A percentile compares a stretch with the other conserved stretches of the same genome.
phyloP scores from a whole-genome alignment of 176 grass and related monocot genomes.

The bread wheat (Triticum aestivum) region IWGSC_CS_RefSeq_v2.1 NC_057795.1:559717077-559717576 shows the following conservation, averaged over 20 bases:
- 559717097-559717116: conserved; percentile 58
- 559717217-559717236: conserved; percentile 3
- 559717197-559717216: neutral
- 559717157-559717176: conserved; percentile 15
- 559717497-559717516: too few species aligned
- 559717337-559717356: conserved; percentile 90
- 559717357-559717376: conserved; percentile 94
- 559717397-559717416: conserved; percentile 13
- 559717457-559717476: conserved; percentile 9
- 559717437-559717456: neutral
- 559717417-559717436: neutral
- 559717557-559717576: neutral
- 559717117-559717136: conserved; percentile 79
- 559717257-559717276: conserved; percentile 73
- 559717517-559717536: too few species aligned
- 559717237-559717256: conserved; percentile 54
- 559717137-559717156: conserved; percentile 62
- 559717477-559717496: neutral
- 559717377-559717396: conserved; percentile 70
- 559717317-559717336: conserved; percentile 72
- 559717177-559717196: conserved; percentile 9
- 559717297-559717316: conserved; percentile 77
- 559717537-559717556: too few species aligned
- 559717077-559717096: conserved; percentile 5
- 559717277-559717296: conserved; percentile 70